phyloP scores from a whole-genome alignment of 345 rosid genomes.

The Dipteronia dyeriana region DNA sequence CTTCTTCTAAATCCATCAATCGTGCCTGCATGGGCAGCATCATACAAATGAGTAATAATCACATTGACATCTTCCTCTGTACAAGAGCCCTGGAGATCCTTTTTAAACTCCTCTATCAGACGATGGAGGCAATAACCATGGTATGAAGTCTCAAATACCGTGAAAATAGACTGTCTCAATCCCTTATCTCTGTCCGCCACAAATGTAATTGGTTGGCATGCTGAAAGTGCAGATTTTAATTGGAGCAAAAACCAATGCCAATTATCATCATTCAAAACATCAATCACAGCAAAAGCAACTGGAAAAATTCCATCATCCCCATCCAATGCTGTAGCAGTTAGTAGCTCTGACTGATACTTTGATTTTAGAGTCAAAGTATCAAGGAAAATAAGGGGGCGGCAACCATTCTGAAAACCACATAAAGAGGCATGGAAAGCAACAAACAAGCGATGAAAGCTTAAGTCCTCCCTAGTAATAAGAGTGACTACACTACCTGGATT shows the following conservation, averaged over 20 bases:
- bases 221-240: conserved; percentile 44
- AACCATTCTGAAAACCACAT: conserved; percentile 55
- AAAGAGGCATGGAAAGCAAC: conserved; percentile 55
- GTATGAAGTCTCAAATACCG: conserved; percentile 47
- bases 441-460: conserved; percentile 52
- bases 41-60: conserved; percentile 28
- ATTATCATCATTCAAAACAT: conserved; percentile 47
- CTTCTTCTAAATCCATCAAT: conserved; percentile 39
- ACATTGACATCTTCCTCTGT: conserved; percentile 36
- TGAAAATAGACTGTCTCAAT: conserved; percentile 31
- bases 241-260: conserved; percentile 69
- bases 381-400: conserved; percentile 61
- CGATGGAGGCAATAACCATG: conserved; percentile 46
- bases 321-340: conserved; percentile 60
- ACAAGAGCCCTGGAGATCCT: conserved; percentile 28
- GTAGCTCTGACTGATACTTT: conserved; percentile 39
- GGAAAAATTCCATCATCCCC: conserved; percentile 58
- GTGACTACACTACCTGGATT: conserved; percentile 60
- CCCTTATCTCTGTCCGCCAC: conserved; percentile 50
- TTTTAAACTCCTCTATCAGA: conserved; percentile 37
- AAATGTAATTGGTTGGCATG: conserved; percentile 44
- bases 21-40: conserved; percentile 50
- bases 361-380: conserved; percentile 45
- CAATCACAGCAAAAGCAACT: conserved; percentile 58
- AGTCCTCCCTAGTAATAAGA: conserved; percentile 38